Evolutionary conservation across 2,329 filamentous ascomycete genomes (phyloP).

Genomic region (Teratosphaeria destructans): DNA sequence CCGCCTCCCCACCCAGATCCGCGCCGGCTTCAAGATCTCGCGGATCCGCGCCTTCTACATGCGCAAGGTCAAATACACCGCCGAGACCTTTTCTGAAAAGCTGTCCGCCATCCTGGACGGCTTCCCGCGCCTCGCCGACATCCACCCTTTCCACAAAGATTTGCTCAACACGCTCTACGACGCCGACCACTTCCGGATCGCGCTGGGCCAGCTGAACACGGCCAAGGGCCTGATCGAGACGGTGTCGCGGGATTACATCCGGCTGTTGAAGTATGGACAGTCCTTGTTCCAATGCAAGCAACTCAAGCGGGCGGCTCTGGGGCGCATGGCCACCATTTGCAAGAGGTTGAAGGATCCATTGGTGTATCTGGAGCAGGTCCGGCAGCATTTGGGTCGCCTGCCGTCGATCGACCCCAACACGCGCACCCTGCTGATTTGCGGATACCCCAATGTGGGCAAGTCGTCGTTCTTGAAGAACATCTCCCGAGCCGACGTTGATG

Average conservation of each 20-base stretch:
- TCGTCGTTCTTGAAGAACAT: slow-evolving; percentile 89
- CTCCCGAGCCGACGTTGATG: slow-evolving; percentile 88
- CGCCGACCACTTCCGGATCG: slow-evolving; percentile 95
- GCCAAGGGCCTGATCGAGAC: slow-evolving; percentile 96
- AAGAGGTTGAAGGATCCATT: slow-evolving; percentile 91
- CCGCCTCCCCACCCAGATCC: slow-evolving; percentile 87
- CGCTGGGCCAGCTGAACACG: slow-evolving; percentile 88
- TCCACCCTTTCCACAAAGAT: slow-evolving; percentile 88
- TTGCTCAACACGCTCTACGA: slow-evolving; percentile 97
- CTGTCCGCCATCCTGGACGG: slow-evolving; percentile 81
- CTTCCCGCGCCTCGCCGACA: slow-evolving; percentile 85
- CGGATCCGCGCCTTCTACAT: slow-evolving; percentile 94
- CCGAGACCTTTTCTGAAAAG: slow-evolving; percentile 94
- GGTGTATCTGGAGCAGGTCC: slow-evolving; percentile 89
- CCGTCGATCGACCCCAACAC: slow-evolving; percentile 98
- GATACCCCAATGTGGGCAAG: slow-evolving; percentile 96
- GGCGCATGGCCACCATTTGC: slow-evolving; percentile 96
- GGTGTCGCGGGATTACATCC: slow-evolving; percentile 90
- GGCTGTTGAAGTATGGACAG: slow-evolving; percentile 91
- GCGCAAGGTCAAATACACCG: slow-evolving; percentile 94
- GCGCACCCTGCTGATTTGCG: slow-evolving; percentile 87
- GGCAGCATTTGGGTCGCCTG: slow-evolving; percentile 93
- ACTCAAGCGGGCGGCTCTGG: slow-evolving; percentile 88
- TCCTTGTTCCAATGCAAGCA: slow-evolving; percentile 98
- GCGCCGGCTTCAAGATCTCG: slow-evolving; percentile 89